phyloP scores from a whole-genome alignment of 2,329 filamentous ascomycete genomes.

The Didymella lethalis region DNA sequence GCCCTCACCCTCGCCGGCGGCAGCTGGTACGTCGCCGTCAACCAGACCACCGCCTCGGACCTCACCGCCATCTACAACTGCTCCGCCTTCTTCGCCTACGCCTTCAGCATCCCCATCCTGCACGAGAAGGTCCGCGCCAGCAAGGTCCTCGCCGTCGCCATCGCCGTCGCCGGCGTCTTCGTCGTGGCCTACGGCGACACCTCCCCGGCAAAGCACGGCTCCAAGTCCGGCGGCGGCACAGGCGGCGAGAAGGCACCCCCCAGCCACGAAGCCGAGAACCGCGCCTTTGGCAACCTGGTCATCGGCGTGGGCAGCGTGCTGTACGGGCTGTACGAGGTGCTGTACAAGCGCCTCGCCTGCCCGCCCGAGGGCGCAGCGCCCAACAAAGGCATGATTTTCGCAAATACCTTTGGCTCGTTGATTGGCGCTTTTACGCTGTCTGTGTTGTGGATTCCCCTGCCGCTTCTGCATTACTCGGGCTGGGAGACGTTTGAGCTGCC shows the following conservation, averaged over 20 bases:
- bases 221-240: conserved; percentile 63
- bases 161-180: conserved; percentile 89
- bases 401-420: conserved; percentile 87
- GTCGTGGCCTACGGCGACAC: conserved; percentile 93
- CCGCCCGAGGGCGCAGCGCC: conserved; percentile 87
- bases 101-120: conserved; percentile 89
- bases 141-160: conserved; percentile 84
- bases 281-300: conserved; percentile 85
- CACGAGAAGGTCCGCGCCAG: conserved; percentile 82
- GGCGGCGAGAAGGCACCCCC: conserved; percentile 58
- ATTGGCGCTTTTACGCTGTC: conserved; percentile 86
- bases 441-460: conserved; percentile 91
- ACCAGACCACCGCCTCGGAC: conserved; percentile 90
- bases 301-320: conserved; percentile 91
- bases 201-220: conserved; percentile 62
- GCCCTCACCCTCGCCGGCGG: conserved; percentile 89
- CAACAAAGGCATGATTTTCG: conserved; percentile 92
- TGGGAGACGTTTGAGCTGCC: conserved; percentile 86
- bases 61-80: conserved; percentile 99
- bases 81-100: conserved; percentile 97
- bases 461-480: conserved; percentile 79
- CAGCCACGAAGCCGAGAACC: conserved; percentile 66
- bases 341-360: conserved; percentile 94
- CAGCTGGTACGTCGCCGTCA: conserved; percentile 95
- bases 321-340: conserved; percentile 95